Base-by-base conservation (phyloP, 257 asterid genomes). In the Cinchona pubescens region DNA sequence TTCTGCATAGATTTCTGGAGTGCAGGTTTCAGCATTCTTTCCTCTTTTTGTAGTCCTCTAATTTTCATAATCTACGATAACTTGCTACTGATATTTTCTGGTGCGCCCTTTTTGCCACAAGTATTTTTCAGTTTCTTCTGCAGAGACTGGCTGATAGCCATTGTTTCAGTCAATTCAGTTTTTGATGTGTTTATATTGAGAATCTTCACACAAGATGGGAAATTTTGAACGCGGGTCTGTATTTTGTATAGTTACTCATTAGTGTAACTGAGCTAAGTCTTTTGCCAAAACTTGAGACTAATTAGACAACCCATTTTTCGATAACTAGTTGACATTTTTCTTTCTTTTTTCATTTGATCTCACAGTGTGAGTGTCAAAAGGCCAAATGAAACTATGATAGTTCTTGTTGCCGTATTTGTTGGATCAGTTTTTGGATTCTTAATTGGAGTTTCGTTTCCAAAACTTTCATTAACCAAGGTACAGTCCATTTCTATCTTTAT, bases 391-490 rank as follows among this genome's bases (percentile, higher is more conserved):
- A 80, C 80, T 43, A 84, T 83, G 90, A 91, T 85, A 86, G 51
- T 85, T 67, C 25, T 86, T 60, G 32, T 82, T 60, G 86, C 88
- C 5, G 64, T 90, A 49, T 65, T 85, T 78, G 76, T 84, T 53
- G 98, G 94, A 75, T 78, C 86, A 11, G 43, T 83, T 79, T 78
- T 90, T 58, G 98, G 98, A 34, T 82, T 88, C 87, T 78, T 93
- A 19, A 23, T 90, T 27, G 97, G 97, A 84, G 76, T 89, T 59
- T 86, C 92, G 38, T 85, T 79, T 74, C 92, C 95, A 30, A 56
- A 84, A 8, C 82, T 82, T 72, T 79, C 89, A 14, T 79, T 86
- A 61, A 81, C 87, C 49, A 87, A 88, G 96, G 98, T 93, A 61
- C 40, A 45, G 5, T 64, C n/a, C 46, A 4, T 4, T 11, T 76